A percentile compares a stretch with the other conserved stretches of the same genome.
Evolutionary conservation across 495 filamentous ascomycete species (phyloP).

Genomic region (Glonium stellatum): DNA sequence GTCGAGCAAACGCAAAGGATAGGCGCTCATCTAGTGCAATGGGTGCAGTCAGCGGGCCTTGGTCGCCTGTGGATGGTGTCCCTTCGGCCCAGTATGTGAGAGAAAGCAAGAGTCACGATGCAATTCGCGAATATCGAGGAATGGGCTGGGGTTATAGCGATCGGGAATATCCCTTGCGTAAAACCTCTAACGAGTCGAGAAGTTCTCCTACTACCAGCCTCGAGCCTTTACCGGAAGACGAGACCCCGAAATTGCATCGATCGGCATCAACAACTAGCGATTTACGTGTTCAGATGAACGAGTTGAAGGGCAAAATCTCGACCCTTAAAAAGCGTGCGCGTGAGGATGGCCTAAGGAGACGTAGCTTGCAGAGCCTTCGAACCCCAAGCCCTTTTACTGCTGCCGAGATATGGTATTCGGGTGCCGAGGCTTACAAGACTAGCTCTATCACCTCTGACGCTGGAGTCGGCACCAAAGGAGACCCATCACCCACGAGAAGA

Average conservation of each 20-base stretch:
- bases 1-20: constrained; percentile 6
- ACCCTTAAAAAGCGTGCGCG: constrained; percentile 72
- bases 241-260: constrained; percentile 58
- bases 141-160: constrained; percentile 4
- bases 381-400: constrained; percentile 80
- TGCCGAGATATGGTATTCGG: constrained; percentile 63
- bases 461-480: constrained; percentile 22
- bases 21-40: constrained; percentile 27
- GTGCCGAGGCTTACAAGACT: constrained; percentile 24
- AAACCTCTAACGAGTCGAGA: constrained; percentile 16
- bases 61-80: constrained; percentile 23
- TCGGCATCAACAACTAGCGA: constrained; percentile 44
- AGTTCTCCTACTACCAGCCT: constrained; percentile 25
- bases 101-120: constrained; percentile 24
- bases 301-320: constrained; percentile 85
- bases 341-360: constrained; percentile 73
- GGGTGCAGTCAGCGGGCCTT: constrained; percentile 20
- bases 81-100: constrained; percentile 18
- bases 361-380: constrained; percentile 76
- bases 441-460: constrained; percentile 22
- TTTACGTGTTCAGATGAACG: constrained; percentile 87
- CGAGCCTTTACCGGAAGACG: constrained; percentile 36
- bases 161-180: constrained; percentile 18
- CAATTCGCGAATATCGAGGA: constrained; percentile 17
- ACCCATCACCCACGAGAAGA: constrained; percentile 40